Evolutionary conservation across 2,329 filamentous ascomycete species (phyloP), one percentile per base, ranked within the genome.

Genomic region (Penicillium vulpinum): DNA sequence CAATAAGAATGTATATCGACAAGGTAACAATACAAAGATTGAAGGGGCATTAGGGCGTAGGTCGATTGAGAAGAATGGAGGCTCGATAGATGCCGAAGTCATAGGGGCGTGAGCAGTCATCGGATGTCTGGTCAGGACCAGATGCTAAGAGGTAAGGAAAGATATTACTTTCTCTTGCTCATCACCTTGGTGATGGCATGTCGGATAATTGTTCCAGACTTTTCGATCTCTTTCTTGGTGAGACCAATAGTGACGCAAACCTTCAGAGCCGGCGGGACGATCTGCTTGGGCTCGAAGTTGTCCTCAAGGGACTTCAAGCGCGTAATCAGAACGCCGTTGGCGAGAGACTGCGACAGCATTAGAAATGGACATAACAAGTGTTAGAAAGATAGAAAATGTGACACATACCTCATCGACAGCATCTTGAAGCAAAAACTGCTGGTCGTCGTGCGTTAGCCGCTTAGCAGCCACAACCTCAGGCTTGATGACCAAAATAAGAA

Each of bases 111-210:
- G 57, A 67, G 58, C 51, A 45, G 59, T 67, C 57, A 62, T 67
- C 57, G 38, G 33, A 50, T 53, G 43, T 44, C 49, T 43, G 54
- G 41, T 47, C 44, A 43, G 56, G 28, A 56, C 54, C 50, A 52
- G 57, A 49, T 43, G 49, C 51, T 56, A 22, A 58, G 51, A 44
- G 40, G 57, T 31, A 26, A 24, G 35, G 43, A 48, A 58, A 41
- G 41, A 24, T 18, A 76, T 66, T 67, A 80, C 64, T 76, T 82
- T 70, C 76, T 77, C 67, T 77, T 77, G 66, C 81, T 83, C 82
- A 99, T 86, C 59, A 97, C 86, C 78, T 96, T 97, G 50, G 92
- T 96, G 64, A 97, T 90, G 15, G 94, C 93, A 77, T 97, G 92
- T 58, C 93, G 83, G 64, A 99, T 92, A 10, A 85, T 87, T 8